Conservation (phyloP, 805 yeast species). For the Priceomyces fermenticarens region DNA sequence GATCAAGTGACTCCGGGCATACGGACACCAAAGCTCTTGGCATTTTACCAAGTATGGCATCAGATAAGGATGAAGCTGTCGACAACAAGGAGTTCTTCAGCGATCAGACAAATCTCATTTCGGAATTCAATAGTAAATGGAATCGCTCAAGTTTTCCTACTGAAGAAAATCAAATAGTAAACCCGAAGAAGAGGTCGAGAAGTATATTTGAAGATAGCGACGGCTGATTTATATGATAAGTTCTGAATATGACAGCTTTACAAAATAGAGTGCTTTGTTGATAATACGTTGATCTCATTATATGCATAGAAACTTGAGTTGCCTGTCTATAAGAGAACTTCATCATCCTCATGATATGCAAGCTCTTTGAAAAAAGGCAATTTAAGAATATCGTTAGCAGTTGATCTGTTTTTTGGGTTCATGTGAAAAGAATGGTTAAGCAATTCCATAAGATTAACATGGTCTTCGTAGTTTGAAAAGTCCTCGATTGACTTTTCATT, state of each 20-base stretch:
- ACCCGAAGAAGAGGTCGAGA: conserved; percentile 15
- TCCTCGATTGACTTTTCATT: conserved; percentile 15
- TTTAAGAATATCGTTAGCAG: conserved; percentile 54
- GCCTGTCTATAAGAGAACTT: conserved; percentile 17
- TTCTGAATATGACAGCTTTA: conserved; percentile 7
- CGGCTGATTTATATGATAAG: conserved; percentile 1
- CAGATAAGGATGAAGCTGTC: not conserved
- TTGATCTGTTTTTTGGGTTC: conserved; percentile 55
- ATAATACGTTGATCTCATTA: not conserved
- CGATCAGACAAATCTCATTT: conserved; percentile 32
- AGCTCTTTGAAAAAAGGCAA: conserved; percentile 59
- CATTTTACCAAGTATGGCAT: conserved; percentile 5
- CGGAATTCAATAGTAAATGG: conserved; percentile 39
- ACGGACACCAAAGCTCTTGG: conserved; percentile 11
- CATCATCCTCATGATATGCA: conserved; percentile 26
- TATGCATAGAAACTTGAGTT: not conserved
- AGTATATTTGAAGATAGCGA: conserved; percentile 15
- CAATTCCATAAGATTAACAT: conserved; percentile 50
- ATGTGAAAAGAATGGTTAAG: conserved; percentile 55
- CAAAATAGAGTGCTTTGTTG: conserved; percentile 1
- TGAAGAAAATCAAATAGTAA: conserved; percentile 2
- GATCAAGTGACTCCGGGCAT: conserved; percentile 5
- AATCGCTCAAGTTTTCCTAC: conserved; percentile 23
- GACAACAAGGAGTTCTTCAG: conserved; percentile 11
- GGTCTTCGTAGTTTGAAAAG: conserved; percentile 35